These are phyloP conservation scores for Oryza longistaminata DNA, from an alignment of 176 grass and related monocot genomes.

Conservation along the genomic window DNA sequence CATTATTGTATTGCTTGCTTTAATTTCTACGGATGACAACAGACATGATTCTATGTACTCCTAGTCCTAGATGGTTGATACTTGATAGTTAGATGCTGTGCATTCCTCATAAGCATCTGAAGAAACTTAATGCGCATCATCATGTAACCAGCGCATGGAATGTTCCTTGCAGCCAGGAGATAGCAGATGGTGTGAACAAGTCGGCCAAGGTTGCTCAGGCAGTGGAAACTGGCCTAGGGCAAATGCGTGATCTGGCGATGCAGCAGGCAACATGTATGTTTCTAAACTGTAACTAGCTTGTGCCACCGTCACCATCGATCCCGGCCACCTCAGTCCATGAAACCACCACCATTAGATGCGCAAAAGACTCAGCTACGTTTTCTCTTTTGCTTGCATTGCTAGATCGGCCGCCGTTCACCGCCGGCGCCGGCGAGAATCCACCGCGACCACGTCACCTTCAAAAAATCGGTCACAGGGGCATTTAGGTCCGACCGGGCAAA, in stretches of 20 bases:
- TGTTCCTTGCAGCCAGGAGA: constrained; percentile 62
- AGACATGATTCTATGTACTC: neutral
- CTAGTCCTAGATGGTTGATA: neutral
- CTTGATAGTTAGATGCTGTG: neutral
- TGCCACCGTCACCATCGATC: no score
- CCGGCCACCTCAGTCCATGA: no score
- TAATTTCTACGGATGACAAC: neutral
- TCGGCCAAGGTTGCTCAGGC: constrained; percentile 64
- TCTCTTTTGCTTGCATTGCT: no score
- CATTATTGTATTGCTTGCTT: neutral
- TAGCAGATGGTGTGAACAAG: constrained; percentile 69
- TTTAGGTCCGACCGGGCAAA: no score
- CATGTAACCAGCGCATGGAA: neutral
- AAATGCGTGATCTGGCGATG: constrained; percentile 57
- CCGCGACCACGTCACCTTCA: no score
- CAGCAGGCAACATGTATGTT: constrained; percentile 69
- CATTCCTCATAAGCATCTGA: neutral
- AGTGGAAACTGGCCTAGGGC: constrained; percentile 61
- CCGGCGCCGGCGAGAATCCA: no score
- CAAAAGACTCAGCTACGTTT: no score
- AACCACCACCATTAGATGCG: no score
- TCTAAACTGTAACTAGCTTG: neutral
- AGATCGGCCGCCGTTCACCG: no score
- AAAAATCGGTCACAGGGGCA: no score
- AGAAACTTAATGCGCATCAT: neutral